Percentiles rank a stretch among this genome's conserved stretches.
phyloP scores from a whole-genome alignment of 2,329 filamentous ascomycete species.

The Blastomyces gilchristii region DNA sequence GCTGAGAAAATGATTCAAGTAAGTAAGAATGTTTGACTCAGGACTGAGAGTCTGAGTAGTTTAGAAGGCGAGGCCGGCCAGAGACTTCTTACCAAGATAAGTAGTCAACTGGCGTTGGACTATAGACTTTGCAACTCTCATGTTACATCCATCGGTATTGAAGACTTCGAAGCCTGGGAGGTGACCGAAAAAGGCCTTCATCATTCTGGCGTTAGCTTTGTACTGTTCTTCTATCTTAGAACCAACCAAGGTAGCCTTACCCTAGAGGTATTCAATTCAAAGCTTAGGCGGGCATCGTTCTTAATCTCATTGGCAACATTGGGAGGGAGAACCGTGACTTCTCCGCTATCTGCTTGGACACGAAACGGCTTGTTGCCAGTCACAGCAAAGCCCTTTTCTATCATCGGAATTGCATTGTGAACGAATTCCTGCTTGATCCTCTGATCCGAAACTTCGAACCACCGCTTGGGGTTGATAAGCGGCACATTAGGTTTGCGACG shows the following conservation, averaged over 20 bases:
- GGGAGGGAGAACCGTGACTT: slow-evolving; percentile 1
- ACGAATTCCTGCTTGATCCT: slow-evolving; percentile 8
- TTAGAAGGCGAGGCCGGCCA: background rate
- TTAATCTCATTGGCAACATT: background rate
- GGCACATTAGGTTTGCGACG: background rate
- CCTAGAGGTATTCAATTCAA: background rate
- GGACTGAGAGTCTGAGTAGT: background rate
- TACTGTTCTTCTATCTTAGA: background rate
- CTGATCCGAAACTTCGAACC: slow-evolving; percentile 2
- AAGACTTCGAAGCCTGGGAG: slow-evolving; percentile 19
- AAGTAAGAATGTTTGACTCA: background rate
- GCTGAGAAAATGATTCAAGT: slow-evolving; percentile 13
- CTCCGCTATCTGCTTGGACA: background rate
- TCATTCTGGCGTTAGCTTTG: background rate
- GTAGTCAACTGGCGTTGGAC: slow-evolving; percentile 26
- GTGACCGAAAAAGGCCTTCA: background rate
- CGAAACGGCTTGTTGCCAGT: slow-evolving; percentile 8
- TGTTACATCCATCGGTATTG: slow-evolving; percentile 8
- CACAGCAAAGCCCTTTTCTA: background rate
- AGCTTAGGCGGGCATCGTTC: background rate
- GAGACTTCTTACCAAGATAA: slow-evolving; percentile 20
- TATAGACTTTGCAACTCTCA: slow-evolving; percentile 16
- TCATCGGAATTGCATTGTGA: background rate
- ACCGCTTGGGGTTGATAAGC: slow-evolving; percentile 2
- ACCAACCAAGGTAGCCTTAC: background rate